Conservation (phyloP, 1,284 basidiomycete genomes). For the Acaromyces ingoldii region DNA sequence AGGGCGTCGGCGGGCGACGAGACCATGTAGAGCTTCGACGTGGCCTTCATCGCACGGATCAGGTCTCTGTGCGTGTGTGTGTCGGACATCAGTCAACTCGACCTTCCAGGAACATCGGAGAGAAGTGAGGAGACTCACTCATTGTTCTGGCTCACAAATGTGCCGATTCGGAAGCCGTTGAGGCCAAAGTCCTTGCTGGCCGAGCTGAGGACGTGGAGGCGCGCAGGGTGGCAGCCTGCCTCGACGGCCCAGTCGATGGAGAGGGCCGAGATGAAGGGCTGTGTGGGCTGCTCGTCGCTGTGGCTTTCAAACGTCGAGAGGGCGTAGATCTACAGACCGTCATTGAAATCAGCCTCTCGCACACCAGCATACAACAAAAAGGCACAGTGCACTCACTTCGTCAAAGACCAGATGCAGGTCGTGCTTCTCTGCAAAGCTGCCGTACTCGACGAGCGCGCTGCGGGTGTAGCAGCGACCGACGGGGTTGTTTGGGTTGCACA, state of each 20-base stretch:
- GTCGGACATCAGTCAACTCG: neutral
- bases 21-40: constrained; percentile 35
- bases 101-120: no score
- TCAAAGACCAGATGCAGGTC: constrained; percentile 16
- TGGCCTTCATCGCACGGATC: constrained; percentile 25
- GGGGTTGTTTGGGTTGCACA: constrained; percentile 19
- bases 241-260: constrained; percentile 15
- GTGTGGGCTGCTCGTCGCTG: neutral
- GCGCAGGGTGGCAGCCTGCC: constrained; percentile 38
- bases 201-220: constrained; percentile 27
- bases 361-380: neutral
- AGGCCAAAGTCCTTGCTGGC: constrained; percentile 37
- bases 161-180: constrained; percentile 39
- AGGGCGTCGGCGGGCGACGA: constrained; percentile 58
- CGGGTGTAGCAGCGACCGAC: constrained; percentile 15
- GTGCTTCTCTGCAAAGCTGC: constrained; percentile 11
- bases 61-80: constrained; percentile 22
- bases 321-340: constrained; percentile 8
- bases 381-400: constrained; percentile 11
- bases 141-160: constrained; percentile 31
- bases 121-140: neutral
- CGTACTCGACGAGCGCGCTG: constrained; percentile 11
- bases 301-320: constrained; percentile 11
- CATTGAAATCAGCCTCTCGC: neutral
- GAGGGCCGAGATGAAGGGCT: constrained; percentile 14